Percentiles rank a stretch among this genome's conserved stretches.
phyloP scores from a whole-genome alignment of 805 yeast species.

The Cyberlindnera mycetangii region DNA sequence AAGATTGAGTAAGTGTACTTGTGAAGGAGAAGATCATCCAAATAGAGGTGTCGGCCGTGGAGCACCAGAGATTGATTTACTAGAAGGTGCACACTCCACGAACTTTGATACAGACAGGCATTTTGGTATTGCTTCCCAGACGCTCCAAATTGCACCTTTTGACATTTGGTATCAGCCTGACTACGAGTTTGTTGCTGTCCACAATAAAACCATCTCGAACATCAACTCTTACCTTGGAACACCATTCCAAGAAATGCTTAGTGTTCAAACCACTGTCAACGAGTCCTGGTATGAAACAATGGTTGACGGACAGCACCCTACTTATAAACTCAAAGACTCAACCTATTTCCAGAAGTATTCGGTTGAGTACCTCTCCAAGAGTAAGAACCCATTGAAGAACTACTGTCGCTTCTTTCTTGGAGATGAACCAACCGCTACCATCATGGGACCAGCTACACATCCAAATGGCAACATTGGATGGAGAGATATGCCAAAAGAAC shows the following conservation, averaged over 20 bases:
- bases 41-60: slow-evolving; percentile 48
- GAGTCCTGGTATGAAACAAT: slow-evolving; percentile 44
- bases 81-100: slow-evolving; percentile 43
- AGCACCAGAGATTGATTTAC: slow-evolving; percentile 48
- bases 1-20: slow-evolving; percentile 41
- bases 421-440: slow-evolving; percentile 43
- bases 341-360: slow-evolving; percentile 40
- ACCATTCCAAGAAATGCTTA: slow-evolving; percentile 49
- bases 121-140: slow-evolving; percentile 46
- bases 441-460: slow-evolving; percentile 40
- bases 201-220: slow-evolving; percentile 38
- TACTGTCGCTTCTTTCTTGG: slow-evolving; percentile 43
- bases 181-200: slow-evolving; percentile 42
- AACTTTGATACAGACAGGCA: slow-evolving; percentile 23
- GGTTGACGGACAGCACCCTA: slow-evolving; percentile 17
- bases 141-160: slow-evolving; percentile 49
- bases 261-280: slow-evolving; percentile 44
- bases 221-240: slow-evolving; percentile 49
- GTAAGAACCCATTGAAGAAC: slow-evolving; percentile 24
- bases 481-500: slow-evolving; percentile 47
- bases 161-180: slow-evolving; percentile 54
- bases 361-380: slow-evolving; percentile 40
- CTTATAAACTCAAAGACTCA: not conserved
- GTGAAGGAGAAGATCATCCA: slow-evolving; percentile 45
- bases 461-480: slow-evolving; percentile 51